These are phyloP conservation scores for Imleria badia DNA, from an alignment of 768 basidiomycete species.

Conservation along the genomic window DNA sequence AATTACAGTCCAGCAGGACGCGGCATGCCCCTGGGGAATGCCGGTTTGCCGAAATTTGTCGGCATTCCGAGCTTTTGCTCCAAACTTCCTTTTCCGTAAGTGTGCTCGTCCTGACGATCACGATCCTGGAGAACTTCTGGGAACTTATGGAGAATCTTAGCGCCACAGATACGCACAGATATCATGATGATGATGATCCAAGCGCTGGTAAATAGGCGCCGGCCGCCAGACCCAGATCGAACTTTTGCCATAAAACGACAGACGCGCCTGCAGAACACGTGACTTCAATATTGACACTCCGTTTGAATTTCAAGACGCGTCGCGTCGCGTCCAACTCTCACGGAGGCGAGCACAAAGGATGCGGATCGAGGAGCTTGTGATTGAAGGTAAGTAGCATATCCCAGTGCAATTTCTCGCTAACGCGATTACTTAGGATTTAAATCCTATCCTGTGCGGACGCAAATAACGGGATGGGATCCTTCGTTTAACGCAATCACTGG, in stretches of 20 bases:
- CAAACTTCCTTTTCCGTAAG: constrained; percentile 21
- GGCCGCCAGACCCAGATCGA: neutral
- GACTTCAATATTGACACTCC: constrained; percentile 22
- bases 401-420: neutral
- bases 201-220: constrained; percentile 18
- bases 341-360: constrained; percentile 42
- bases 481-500: constrained; percentile 99
- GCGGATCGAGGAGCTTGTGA: constrained; percentile 93
- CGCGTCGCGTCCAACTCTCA: constrained; percentile 28
- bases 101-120: neutral
- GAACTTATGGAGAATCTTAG: neutral
- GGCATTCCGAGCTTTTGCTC: constrained; percentile 2
- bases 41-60: constrained; percentile 15
- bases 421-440: constrained; percentile 73
- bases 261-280: no score
- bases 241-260: neutral
- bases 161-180: neutral
- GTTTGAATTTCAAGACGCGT: constrained; percentile 26
- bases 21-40: constrained; percentile 9
- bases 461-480: constrained; percentile 94
- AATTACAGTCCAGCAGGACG: neutral
- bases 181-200: neutral
- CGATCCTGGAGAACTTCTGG: no score
- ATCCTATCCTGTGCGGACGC: constrained; percentile 94
- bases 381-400: constrained; percentile 61